Evolutionary conservation across 129 eudicot genomes (phyloP).

Genomic region (Tagetes patula): DNA sequence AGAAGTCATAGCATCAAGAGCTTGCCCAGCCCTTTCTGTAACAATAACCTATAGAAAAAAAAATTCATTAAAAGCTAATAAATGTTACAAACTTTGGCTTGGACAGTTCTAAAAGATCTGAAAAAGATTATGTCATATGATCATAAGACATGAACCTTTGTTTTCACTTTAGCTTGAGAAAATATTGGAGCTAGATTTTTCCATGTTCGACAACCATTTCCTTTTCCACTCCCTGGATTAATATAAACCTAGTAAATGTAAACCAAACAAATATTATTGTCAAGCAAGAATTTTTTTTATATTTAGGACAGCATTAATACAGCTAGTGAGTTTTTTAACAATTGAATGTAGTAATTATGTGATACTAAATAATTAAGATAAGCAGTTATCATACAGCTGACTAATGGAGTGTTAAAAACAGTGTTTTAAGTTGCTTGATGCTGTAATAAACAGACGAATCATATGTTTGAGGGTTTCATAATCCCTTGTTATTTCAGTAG

Average conservation of each 20-base stretch:
- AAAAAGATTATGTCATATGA: too few species aligned
- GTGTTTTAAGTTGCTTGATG: neutral
- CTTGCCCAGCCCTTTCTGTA: conserved; percentile 92
- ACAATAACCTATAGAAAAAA: conserved; percentile 58
- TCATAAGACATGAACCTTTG: conserved; percentile 58
- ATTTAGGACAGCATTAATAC: conserved; percentile 6
- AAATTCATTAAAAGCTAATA: conserved; percentile 5
- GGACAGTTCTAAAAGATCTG: neutral
- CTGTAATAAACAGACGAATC: conserved; percentile 7
- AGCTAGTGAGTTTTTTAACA: too few species aligned
- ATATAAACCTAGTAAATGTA: conserved; percentile 76
- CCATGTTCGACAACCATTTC: conserved; percentile 79
- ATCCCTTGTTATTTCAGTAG: neutral
- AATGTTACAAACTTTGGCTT: conserved; percentile 14
- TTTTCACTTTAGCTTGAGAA: conserved; percentile 73
- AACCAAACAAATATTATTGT: conserved; percentile 22
- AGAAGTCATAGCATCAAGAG: conserved; percentile 74
- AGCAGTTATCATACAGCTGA: neutral
- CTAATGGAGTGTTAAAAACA: neutral
- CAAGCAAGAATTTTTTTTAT: conserved; percentile 3
- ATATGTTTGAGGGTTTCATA: neutral
- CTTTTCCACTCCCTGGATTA: conserved; percentile 92
- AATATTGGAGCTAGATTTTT: conserved; percentile 77
- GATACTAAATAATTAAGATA: neutral
- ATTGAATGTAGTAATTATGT: neutral